Evolutionary conservation across 2,329 filamentous ascomycete species (phyloP).

Genomic region (Talaromyces sp.): DNA sequence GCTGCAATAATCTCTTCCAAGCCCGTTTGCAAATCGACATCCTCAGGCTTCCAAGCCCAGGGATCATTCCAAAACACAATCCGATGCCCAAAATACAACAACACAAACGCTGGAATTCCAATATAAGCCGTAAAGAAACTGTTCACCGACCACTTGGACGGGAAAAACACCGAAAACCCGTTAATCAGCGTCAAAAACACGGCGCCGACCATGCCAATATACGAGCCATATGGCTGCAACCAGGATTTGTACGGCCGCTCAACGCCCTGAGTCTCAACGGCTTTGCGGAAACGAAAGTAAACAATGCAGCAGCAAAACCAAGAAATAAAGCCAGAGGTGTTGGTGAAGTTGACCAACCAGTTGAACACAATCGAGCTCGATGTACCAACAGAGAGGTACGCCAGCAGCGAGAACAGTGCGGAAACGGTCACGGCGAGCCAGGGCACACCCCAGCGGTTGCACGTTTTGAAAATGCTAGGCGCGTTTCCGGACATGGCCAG

Average conservation of each 20-base stretch:
- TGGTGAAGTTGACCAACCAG: conserved; percentile 68
- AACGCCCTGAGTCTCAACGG: conserved; percentile 40
- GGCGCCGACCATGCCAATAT: conserved; percentile 47
- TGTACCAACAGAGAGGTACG: conserved; percentile 61
- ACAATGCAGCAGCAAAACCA: conserved; percentile 63
- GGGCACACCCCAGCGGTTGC: conserved; percentile 59
- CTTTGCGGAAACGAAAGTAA: conserved; percentile 55
- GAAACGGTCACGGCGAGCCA: conserved; percentile 55
- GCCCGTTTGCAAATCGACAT: conserved; percentile 51
- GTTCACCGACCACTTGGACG: conserved; percentile 32
- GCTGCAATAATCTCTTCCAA: conserved; percentile 50
- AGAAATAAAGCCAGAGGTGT: conserved; percentile 63
- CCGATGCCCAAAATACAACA: conserved; percentile 51
- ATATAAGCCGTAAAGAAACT: conserved; percentile 64
- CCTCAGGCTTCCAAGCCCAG: conserved; percentile 46
- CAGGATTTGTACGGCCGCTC: conserved; percentile 50
- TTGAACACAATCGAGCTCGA: conserved; percentile 59
- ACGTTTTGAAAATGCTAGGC: conserved; percentile 56
- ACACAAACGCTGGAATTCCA: conserved; percentile 58
- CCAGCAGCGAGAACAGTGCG: conserved; percentile 57
- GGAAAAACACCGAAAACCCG: conserved; percentile 64
- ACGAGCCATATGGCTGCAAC: conserved; percentile 62
- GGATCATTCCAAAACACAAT: conserved; percentile 42
- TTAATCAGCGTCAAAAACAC: conserved; percentile 66
- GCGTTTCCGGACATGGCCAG: conserved; percentile 61